phyloP scores from a whole-genome alignment of 495 filamentous ascomycete species.

The Penicillium antarcticum region DNA sequence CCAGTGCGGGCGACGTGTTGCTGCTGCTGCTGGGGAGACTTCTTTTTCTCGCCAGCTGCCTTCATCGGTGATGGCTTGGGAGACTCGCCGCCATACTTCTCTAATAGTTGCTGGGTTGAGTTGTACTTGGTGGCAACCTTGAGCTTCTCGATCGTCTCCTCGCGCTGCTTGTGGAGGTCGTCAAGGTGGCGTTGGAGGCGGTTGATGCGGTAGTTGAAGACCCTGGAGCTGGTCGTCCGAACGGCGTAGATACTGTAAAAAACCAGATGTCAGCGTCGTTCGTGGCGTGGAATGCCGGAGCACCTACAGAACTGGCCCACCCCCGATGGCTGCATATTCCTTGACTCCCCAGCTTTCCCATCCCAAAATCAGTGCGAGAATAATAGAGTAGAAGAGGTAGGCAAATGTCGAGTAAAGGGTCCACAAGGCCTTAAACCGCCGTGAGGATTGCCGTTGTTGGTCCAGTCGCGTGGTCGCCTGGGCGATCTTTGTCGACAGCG shows the following conservation, averaged over 20 bases:
- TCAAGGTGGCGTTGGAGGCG: conserved; percentile 65
- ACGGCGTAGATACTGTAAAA: conserved; percentile 61
- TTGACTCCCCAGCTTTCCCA: conserved; percentile 71
- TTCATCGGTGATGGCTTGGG: conserved; percentile 46
- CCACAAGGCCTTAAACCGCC: conserved; percentile 81
- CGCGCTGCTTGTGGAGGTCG: conserved; percentile 68
- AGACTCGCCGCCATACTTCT: conserved; percentile 81
- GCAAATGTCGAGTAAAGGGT: conserved; percentile 87
- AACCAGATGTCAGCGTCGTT: not conserved
- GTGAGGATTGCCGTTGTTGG: conserved; percentile 60
- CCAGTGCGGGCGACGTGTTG: conserved; percentile 47
- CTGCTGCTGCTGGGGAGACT: conserved; percentile 18
- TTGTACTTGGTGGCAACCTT: conserved; percentile 94
- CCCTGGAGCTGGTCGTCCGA: conserved; percentile 55
- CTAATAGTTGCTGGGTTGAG: conserved; percentile 85
- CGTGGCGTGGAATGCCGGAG: not conserved
- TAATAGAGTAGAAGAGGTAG: conserved; percentile 79
- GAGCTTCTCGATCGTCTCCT: conserved; percentile 86
- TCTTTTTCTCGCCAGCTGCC: conserved; percentile 20
- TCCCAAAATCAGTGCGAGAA: conserved; percentile 79
- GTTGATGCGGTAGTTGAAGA: conserved; percentile 79
- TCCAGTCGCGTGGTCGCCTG: conserved; percentile 69
- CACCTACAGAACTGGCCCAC: conserved; percentile 73
- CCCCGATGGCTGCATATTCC: conserved; percentile 74
- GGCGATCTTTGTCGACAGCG: conserved; percentile 76